Evolutionary conservation across 2,329 filamentous ascomycete genomes (phyloP), one percentile per base, ranked within the genome.

Genomic region (Alternaria dauci): DNA sequence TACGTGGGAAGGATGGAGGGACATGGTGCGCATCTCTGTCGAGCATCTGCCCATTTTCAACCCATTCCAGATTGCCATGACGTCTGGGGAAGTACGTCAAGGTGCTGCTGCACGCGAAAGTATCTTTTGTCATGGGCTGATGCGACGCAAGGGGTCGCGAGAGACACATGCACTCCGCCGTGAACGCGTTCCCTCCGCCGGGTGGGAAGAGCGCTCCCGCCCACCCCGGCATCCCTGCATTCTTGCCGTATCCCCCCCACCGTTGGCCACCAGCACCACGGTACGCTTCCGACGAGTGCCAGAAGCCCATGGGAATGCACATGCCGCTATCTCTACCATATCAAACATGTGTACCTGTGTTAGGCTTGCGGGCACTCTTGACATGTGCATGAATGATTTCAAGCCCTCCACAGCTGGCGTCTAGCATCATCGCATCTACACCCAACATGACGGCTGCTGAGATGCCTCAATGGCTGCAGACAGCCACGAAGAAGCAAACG

Each of bases 21-120:
- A 60, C 62, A 68, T 28, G 64, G 54, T 63, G 46, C 60, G 66
- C 68, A 50, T 46, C 44, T 70, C 62, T 59, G 66, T 59, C 63
- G 61, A 67, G 47, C 46, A 61, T 67, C 59, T 67, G 62, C 66
- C 72, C 71, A 73, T 72, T 68, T 69, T 71, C 66, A 68, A 68
- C 56, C 61, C 50, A 58, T 65, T 32, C 52, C 46, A 20, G 52
- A 47, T 28, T 32, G 52, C 39, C 60, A 65, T 71, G 26, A 50
- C 59, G 43, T 56, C 41, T 52, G 41, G 48, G 53, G 57, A 39
- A 48, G 50, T 41, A 53, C 52, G 47, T 51, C 56, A 26, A 34
- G 23, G 58, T 54, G 52, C 50, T 56, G 58, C 62, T 39, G 52
- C 54, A 7, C 44, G 51, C 48, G 51, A 62, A 67, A 70, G 65